These are phyloP conservation scores for Phytophthora podocarpi DNA, from an alignment of 352 stramenopile genomes.

Conservation along the genomic window DNA sequence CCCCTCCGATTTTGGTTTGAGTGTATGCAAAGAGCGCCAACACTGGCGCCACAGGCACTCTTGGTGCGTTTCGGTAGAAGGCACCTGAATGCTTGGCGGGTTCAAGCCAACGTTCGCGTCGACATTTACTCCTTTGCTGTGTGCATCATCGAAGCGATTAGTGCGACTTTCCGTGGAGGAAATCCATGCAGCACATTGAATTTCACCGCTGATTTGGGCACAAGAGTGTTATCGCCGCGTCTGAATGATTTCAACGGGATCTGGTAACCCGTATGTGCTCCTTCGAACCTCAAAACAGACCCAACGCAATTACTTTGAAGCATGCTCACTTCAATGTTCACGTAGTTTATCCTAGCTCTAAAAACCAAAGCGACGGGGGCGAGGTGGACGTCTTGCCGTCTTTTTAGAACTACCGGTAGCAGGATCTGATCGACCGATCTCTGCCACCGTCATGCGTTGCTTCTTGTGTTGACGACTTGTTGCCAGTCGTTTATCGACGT, in stretches of 20 bases:
- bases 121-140: constrained; percentile 25
- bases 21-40: constrained; percentile 3
- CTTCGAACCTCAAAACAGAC: constrained; percentile 4
- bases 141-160: constrained; percentile 21
- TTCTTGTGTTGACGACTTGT: constrained; percentile 51
- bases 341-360: constrained; percentile 34
- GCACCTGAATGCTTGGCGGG: constrained; percentile 15
- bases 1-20: constrained; percentile 26
- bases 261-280: constrained; percentile 10
- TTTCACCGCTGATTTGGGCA: constrained; percentile 2
- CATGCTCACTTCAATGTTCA: too few relatives aligned
- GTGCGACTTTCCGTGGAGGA: constrained; percentile 15
- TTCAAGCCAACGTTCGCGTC: constrained; percentile 15
- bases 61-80: constrained; percentile 28
- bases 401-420: constrained; percentile 39
- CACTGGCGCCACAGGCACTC: background rate
- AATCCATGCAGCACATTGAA: too few relatives aligned
- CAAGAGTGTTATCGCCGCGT: background rate
- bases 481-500: constrained; percentile 12
- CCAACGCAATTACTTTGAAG: background rate
- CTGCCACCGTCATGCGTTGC: constrained; percentile 67
- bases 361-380: constrained; percentile 76
- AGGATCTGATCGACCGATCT: constrained; percentile 43
- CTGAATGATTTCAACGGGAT: background rate
- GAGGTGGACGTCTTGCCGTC: constrained; percentile 61